Evolutionary conservation across 1,139 yeast genomes (phyloP).

Genomic region (Lodderomyces jiufengensis): DNA sequence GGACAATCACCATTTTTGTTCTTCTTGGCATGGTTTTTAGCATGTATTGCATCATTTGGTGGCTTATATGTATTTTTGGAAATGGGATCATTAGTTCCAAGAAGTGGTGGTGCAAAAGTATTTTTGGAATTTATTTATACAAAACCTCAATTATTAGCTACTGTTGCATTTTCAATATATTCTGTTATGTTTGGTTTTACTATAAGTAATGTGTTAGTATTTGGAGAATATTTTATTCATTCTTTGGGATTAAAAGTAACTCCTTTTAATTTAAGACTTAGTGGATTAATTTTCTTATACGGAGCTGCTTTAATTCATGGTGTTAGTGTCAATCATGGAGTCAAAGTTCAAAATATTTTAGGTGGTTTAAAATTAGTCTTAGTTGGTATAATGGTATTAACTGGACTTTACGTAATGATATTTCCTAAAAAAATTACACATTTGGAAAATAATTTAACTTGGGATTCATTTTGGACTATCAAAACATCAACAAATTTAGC

Average conservation of each 20-base stretch:
- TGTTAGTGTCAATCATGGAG: conserved; percentile 49
- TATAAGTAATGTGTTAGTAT: conserved; percentile 61
- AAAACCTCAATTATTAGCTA: conserved; percentile 55
- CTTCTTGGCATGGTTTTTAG: conserved; percentile 57
- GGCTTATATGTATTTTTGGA: conserved; percentile 67
- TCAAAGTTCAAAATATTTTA: conserved; percentile 51
- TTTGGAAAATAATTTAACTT: conserved; percentile 37
- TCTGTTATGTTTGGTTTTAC: conserved; percentile 63
- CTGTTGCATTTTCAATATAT: conserved; percentile 56
- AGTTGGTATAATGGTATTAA: conserved; percentile 44
- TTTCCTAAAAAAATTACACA: conserved; percentile 42
- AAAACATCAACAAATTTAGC: conserved; percentile 34
- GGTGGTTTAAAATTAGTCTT: conserved; percentile 52
- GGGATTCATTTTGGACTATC: conserved; percentile 27
- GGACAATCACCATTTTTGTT: conserved; percentile 64
- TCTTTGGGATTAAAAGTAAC: conserved; percentile 42
- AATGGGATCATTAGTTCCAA: conserved; percentile 64
- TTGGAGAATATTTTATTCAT: conserved; percentile 63
- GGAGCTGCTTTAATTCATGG: conserved; percentile 50
- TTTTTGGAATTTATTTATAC: conserved; percentile 64
- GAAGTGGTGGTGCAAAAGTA: conserved; percentile 73
- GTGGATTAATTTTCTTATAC: conserved; percentile 45
- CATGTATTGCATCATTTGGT: conserved; percentile 59
- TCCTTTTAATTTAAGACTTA: conserved; percentile 36
- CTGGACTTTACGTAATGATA: conserved; percentile 48